Evolutionary conservation across 441 rosid species (phyloP).

Genomic region (Kokia cookei): DNA sequence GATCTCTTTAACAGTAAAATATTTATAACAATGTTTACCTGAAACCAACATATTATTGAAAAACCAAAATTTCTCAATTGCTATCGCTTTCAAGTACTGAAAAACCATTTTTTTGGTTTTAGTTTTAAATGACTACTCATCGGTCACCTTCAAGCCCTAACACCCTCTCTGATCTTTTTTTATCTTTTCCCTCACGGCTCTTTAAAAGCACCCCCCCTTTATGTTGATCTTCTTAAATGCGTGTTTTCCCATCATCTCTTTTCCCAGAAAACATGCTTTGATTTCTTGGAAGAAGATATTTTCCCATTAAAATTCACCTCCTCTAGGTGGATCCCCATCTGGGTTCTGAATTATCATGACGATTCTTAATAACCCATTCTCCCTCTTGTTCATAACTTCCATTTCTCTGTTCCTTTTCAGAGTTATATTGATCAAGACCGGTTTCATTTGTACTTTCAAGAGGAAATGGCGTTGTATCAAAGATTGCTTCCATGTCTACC

Average conservation of each 20-base stretch:
- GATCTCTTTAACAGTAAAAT: too few relatives aligned
- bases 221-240: background rate
- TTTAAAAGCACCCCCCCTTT: background rate
- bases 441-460: slow-evolving; percentile 46
- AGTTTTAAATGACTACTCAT: background rate
- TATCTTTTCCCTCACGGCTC: background rate
- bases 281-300: background rate
- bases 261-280: slow-evolving; percentile 10
- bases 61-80: background rate
- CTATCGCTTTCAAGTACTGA: background rate
- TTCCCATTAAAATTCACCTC: background rate
- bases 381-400: slow-evolving; percentile 11
- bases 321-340: background rate
- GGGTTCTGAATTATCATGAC: slow-evolving; percentile 23
- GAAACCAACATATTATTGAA: too few relatives aligned
- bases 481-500: slow-evolving; percentile 59
- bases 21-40: too few relatives aligned
- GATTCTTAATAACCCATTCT: slow-evolving; percentile 23
- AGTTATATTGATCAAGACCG: slow-evolving; percentile 53
- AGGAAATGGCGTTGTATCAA: slow-evolving; percentile 41
- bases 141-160: background rate
- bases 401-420: slow-evolving; percentile 33
- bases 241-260: background rate
- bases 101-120: background rate
- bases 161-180: background rate